Percentiles rank a stretch among this genome's conserved stretches.
These are phyloP conservation scores for Isabelozyma rhagii DNA, from an alignment of 805 yeast genomes.

Conservation along the genomic window DNA sequence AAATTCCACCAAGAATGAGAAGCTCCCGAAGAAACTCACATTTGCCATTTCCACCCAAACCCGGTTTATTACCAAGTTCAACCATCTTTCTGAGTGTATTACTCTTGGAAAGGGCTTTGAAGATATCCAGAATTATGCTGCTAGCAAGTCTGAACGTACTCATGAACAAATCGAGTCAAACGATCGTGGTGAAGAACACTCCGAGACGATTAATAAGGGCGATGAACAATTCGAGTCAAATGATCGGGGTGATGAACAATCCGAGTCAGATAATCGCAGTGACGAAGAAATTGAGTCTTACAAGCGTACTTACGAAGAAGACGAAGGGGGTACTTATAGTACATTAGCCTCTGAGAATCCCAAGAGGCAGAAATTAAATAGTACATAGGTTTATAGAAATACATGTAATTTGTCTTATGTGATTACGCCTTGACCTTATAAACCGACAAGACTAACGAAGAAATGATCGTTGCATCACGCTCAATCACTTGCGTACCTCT, in stretches of 20 bases:
- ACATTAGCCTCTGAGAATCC: not conserved
- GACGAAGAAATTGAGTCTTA: not conserved
- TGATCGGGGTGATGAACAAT: too few species aligned
- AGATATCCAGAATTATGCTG: not conserved
- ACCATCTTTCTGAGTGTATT: conserved; percentile 16
- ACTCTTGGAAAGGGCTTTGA: conserved; percentile 17
- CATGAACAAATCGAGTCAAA: not conserved
- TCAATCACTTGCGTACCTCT: too few species aligned
- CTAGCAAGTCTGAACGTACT: not conserved
- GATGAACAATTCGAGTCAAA: not conserved
- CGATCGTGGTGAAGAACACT: too few species aligned
- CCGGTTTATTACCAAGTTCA: conserved; percentile 26
- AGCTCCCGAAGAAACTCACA: conserved; percentile 11
- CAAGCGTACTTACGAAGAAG: not conserved
- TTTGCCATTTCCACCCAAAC: conserved; percentile 17
- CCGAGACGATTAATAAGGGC: too few species aligned
- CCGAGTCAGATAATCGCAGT: too few species aligned
- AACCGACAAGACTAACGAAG: too few species aligned
- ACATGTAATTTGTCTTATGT: not conserved
- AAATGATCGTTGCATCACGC: too few species aligned
- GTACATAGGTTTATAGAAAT: not conserved
- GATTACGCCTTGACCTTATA: too few species aligned
- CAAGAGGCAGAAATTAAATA: not conserved
- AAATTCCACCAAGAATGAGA: conserved; percentile 4
- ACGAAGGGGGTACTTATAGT: not conserved